Conservation (phyloP, 306 rosid genomes). For the Datisca glomerata region DNA sequence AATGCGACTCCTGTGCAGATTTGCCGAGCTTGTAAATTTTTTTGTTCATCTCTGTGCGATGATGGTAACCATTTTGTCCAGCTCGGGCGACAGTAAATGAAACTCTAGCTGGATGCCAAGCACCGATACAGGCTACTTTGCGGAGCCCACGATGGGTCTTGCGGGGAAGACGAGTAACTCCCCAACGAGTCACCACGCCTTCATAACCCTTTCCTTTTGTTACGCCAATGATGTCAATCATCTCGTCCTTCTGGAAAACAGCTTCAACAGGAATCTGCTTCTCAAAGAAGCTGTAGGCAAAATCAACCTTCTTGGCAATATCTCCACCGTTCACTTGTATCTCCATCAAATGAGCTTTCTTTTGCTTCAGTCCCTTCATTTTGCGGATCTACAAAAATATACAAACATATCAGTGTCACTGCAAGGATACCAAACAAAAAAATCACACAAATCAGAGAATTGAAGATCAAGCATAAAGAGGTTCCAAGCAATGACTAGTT, state of each 20-base stretch:
- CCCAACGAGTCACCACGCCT: slow-evolving; percentile 90
- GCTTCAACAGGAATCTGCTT: slow-evolving; percentile 78
- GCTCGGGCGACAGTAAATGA: slow-evolving; percentile 88
- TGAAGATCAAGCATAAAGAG: too few relatives aligned
- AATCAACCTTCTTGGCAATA: slow-evolving; percentile 65
- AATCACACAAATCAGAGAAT: too few relatives aligned
- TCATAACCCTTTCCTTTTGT: slow-evolving; percentile 90
- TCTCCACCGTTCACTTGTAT: slow-evolving; percentile 77
- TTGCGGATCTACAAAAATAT: slow-evolving; percentile 42
- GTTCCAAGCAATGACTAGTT: too few relatives aligned
- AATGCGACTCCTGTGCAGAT: slow-evolving; percentile 46
- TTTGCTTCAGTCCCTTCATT: slow-evolving; percentile 82
- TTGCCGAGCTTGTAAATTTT: slow-evolving; percentile 71
- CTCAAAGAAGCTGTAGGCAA: slow-evolving; percentile 59
- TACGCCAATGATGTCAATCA: slow-evolving; percentile 79
- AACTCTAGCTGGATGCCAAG: slow-evolving; percentile 93
- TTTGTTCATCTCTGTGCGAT: slow-evolving; percentile 78
- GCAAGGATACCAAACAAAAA: too few relatives aligned
- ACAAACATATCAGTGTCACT: too few relatives aligned
- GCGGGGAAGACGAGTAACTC: slow-evolving; percentile 85
- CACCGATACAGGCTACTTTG: slow-evolving; percentile 94
- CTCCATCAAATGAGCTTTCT: slow-evolving; percentile 89
- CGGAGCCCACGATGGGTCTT: slow-evolving; percentile 86
- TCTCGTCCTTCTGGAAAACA: slow-evolving; percentile 87
- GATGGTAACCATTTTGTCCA: slow-evolving; percentile 89